Base-by-base conservation (phyloP, 2,329 filamentous ascomycete genomes). In the Kalaharituber pfeilii region DNA sequence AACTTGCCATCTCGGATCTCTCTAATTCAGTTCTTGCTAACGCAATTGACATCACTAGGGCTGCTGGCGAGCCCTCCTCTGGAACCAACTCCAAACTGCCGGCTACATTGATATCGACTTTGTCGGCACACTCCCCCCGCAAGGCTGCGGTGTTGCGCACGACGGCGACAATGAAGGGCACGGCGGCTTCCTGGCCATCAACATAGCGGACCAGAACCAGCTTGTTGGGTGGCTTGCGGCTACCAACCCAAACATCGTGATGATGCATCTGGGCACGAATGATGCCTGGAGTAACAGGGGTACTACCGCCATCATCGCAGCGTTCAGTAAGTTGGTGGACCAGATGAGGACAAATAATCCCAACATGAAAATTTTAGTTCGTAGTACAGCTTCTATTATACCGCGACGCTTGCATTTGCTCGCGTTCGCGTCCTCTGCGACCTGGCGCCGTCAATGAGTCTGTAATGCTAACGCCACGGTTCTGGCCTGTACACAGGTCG, bases 261-360 rank as follows among this genome's bases (percentile, higher is more conserved):
- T 72, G 63, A 71, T 73, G 69, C 69, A 72, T 57, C 63, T 73
- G 1, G 70, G 69, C 3, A 70, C 69, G 11, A 71, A 71, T 64
- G 71, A 72, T 56, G 65, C 70, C 1, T 67, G 68, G 62, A 64
- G 65, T 24, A 65, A 65, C 51, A 64, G 67, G 50, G 64, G 63
- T 24, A 55, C 66, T 0, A 56, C 57, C n/a, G 64, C 67, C 8
- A 69, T 70, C 18, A 54, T 70, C 24, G 60, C 59, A 2, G 68
- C 70, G 1, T 72, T 68, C 56, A 63, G 65, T 8, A 67, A 62
- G 4, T 57, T 73, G 22, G 62, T 72, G 1, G 63, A 62, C 2
- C 67, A 71, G 57, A 73, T 73, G 70, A 62, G 70, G 18, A 65
- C 60, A 1, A 68, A 63, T 30, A 73, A 72, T 52, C 54, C 64